Percentiles rank a stretch among this genome's conserved stretches.
phyloP scores from a whole-genome alignment of 1,139 yeast species.

The Geotrichum europaeum region DNA sequence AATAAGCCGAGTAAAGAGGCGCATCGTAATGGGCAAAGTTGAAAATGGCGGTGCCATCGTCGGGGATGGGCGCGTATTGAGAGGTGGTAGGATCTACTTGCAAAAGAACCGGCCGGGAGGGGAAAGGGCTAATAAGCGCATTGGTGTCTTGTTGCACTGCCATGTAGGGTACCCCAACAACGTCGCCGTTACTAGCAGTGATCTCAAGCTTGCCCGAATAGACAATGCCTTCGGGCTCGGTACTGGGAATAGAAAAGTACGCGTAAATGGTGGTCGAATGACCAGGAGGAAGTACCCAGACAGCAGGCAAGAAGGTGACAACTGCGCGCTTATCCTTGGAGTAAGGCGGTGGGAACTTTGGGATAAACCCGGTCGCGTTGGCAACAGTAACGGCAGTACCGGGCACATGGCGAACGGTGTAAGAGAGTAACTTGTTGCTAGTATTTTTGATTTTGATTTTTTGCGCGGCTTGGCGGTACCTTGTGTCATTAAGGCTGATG shows the following conservation, averaged over 20 bases:
- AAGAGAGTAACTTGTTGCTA: constrained; percentile 16
- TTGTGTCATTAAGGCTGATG: constrained; percentile 22
- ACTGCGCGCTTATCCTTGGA: background rate
- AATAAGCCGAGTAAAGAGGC: background rate
- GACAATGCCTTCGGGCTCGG: background rate
- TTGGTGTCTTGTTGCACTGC: constrained; percentile 8
- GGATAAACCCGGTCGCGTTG: background rate
- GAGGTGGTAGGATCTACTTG: background rate
- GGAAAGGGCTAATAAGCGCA: background rate
- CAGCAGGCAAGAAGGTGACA: background rate
- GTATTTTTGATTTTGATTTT: constrained; percentile 19
- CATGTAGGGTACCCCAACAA: constrained; percentile 12
- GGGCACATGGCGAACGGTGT: constrained; percentile 14
- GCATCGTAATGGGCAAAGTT: background rate
- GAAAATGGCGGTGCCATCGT: background rate
- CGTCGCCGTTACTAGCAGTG: constrained; percentile 6
- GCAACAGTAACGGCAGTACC: constrained; percentile 8
- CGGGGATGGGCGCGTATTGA: background rate
- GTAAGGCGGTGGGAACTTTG: constrained; percentile 5
- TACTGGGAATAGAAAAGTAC: background rate
- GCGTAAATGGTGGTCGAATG: background rate
- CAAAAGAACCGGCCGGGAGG: background rate
- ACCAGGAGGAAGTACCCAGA: constrained; percentile 10
- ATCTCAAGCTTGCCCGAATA: constrained; percentile 13
- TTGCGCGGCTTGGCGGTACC: constrained; percentile 13